These are phyloP conservation scores for Neonectria magnoliae DNA, from an alignment of 2,329 filamentous ascomycete species.

Conservation along the genomic window DNA sequence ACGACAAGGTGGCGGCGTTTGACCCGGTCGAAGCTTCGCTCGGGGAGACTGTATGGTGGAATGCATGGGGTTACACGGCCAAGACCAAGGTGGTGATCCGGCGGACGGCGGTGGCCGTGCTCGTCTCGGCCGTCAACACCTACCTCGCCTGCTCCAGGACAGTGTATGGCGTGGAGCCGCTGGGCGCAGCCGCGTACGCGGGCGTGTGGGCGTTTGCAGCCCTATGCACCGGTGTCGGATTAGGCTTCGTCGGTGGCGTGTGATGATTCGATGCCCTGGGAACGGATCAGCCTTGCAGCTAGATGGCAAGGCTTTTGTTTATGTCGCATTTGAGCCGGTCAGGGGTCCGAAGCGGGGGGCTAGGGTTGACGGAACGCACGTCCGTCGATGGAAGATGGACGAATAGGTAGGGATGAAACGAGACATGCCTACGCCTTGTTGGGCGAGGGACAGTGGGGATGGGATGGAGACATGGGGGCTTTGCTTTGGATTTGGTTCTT, in stretches of 20 bases:
- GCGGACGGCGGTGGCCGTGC: conserved; percentile 69
- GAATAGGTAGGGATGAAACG: conserved; percentile 19
- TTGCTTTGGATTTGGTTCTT: conserved; percentile 20
- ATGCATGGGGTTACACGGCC: conserved; percentile 74
- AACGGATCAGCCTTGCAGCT: conserved; percentile 29
- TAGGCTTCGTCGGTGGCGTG: conserved; percentile 62
- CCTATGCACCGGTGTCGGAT: conserved; percentile 64
- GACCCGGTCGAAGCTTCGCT: conserved; percentile 73
- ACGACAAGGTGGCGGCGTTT: conserved; percentile 64
- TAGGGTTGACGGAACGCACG: conserved; percentile 11
- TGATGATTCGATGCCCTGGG: conserved; percentile 30
- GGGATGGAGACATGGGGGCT: neutral
- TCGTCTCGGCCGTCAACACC: conserved; percentile 67
- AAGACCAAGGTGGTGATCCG: conserved; percentile 71
- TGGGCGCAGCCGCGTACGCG: conserved; percentile 78
- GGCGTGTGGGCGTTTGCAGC: conserved; percentile 77
- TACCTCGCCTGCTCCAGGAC: conserved; percentile 73
- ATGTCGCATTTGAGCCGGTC: conserved; percentile 18
- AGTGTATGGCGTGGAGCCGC: conserved; percentile 74
- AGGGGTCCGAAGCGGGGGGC: conserved; percentile 9
- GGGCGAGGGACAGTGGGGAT: conserved; percentile 14
- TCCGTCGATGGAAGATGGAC: conserved; percentile 22
- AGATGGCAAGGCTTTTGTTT: conserved; percentile 1
- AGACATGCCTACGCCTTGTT: conserved; percentile 2
- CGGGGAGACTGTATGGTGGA: conserved; percentile 75